phyloP scores from a whole-genome alignment of 2,329 filamentous ascomycete species.

The Pezicula radicicola region DNA sequence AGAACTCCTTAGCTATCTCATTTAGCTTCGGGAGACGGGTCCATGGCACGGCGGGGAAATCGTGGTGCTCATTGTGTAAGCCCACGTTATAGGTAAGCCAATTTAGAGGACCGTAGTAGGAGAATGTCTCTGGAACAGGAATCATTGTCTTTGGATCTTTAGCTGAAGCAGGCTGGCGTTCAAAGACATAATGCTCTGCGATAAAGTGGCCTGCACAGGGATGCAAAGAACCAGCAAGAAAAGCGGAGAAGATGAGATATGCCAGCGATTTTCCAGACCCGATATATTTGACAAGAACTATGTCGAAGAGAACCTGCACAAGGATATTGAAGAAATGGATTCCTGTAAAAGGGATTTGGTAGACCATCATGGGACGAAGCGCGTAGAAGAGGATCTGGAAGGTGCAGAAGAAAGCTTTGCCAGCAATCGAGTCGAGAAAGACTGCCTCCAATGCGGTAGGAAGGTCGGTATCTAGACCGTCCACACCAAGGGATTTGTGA shows the following conservation, averaged over 20 bases:
- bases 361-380: conserved; percentile 90
- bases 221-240: conserved; percentile 90
- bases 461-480: conserved; percentile 93
- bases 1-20: conserved; percentile 84
- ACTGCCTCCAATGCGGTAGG: conserved; percentile 88
- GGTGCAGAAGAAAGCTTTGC: conserved; percentile 98
- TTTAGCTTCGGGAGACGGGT: conserved; percentile 77
- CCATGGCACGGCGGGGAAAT: conserved; percentile 97
- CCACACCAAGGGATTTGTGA: conserved; percentile 96
- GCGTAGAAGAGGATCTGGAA: conserved; percentile 99
- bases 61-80: conserved; percentile 97
- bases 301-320: conserved; percentile 77
- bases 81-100: conserved; percentile 95
- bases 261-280: conserved; percentile 64
- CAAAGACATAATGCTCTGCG: conserved; percentile 90
- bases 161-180: conserved; percentile 50
- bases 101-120: conserved; percentile 93
- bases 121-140: conserved; percentile 88
- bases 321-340: conserved; percentile 81
- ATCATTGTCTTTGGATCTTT: conserved; percentile 50
- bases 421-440: conserved; percentile 89
- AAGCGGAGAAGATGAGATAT: conserved; percentile 86
- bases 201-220: conserved; percentile 98
- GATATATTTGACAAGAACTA: conserved; percentile 52
- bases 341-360: conserved; percentile 80